These are phyloP conservation scores for Hypomyces rosellus DNA, from an alignment of 2,329 filamentous ascomycete genomes.

Conservation along the genomic window DNA sequence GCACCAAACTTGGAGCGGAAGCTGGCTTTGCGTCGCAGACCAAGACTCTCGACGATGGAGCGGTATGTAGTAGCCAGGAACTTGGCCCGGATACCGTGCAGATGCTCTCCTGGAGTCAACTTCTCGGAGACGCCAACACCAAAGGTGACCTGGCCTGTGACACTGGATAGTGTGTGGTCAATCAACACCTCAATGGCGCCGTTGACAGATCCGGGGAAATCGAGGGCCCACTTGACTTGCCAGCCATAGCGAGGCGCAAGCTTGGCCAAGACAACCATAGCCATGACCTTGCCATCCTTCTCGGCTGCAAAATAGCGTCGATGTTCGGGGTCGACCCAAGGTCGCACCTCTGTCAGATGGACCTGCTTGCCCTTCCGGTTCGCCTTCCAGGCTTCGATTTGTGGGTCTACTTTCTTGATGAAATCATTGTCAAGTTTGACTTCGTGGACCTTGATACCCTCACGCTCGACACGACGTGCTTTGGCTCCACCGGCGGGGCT, in stretches of 20 bases:
- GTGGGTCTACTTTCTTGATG: constrained; percentile 60
- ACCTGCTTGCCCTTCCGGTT: constrained; percentile 78
- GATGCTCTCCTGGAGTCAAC: constrained; percentile 72
- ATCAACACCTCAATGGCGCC: constrained; percentile 83
- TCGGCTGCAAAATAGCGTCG: constrained; percentile 80
- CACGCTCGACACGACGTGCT: constrained; percentile 71
- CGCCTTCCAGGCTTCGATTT: constrained; percentile 72
- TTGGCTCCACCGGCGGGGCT: constrained; percentile 59
- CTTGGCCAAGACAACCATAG: constrained; percentile 77
- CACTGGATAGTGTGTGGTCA: constrained; percentile 54
- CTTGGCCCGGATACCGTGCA: constrained; percentile 73
- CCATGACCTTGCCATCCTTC: constrained; percentile 65
- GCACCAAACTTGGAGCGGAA: constrained; percentile 90
- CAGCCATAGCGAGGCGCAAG: constrained; percentile 76
- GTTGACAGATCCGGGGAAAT: constrained; percentile 81
- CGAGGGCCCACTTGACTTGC: constrained; percentile 94
- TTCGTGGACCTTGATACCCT: constrained; percentile 75
- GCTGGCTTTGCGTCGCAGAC: constrained; percentile 76
- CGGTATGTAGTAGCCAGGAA: constrained; percentile 79
- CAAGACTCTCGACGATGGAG: constrained; percentile 73
- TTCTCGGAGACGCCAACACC: constrained; percentile 72
- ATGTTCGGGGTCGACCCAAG: constrained; percentile 79
- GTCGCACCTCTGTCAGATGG: constrained; percentile 81
- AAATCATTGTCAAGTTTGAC: constrained; percentile 65
- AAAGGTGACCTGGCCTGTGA: constrained; percentile 66